Evolutionary conservation across 2,329 filamentous ascomycete genomes (phyloP).

Genomic region (Aspergillus hortae): DNA sequence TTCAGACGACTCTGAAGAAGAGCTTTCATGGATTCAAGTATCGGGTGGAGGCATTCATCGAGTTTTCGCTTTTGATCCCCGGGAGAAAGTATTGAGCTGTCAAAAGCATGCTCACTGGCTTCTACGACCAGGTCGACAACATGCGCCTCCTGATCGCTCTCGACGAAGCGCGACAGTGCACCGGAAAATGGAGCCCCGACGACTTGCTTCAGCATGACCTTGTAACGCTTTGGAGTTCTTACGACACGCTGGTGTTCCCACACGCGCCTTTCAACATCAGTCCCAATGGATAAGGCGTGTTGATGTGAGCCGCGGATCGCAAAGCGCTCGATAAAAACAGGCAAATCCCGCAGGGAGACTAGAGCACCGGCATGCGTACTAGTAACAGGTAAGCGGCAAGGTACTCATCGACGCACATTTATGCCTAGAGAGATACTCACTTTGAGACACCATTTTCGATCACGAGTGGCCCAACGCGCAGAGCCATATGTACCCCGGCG

Average conservation of each 20-base stretch:
- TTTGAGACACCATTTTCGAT: slow-evolving; percentile 40
- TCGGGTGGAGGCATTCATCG: background rate
- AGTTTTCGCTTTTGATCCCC: background rate
- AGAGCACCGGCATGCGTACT: slow-evolving; percentile 17
- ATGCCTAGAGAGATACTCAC: slow-evolving; percentile 24
- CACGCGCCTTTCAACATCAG: slow-evolving; percentile 3
- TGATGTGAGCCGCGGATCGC: background rate
- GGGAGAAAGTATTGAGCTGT: background rate
- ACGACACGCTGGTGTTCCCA: slow-evolving; percentile 11
- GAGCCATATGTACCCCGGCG: slow-evolving; percentile 40
- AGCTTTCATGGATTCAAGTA: slow-evolving; percentile 13
- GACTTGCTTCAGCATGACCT: slow-evolving; percentile 41
- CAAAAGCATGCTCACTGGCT: slow-evolving; percentile 1
- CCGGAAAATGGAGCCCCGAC: slow-evolving; percentile 36
- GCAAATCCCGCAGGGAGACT: slow-evolving; percentile 9
- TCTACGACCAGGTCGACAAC: slow-evolving; percentile 18
- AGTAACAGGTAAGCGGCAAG: no score
- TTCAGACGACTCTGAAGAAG: slow-evolving; percentile 14
- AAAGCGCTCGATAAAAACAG: slow-evolving; percentile 7
- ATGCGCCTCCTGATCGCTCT: slow-evolving; percentile 14
- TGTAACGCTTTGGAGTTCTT: slow-evolving; percentile 29
- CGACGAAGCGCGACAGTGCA: slow-evolving; percentile 19
- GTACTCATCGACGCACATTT: background rate
- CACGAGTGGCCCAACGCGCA: slow-evolving; percentile 39
- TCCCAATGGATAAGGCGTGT: background rate